These are phyloP conservation scores for Yarrowia sp. DNA, from an alignment of 805 yeast genomes.

Conservation along the genomic window DNA sequence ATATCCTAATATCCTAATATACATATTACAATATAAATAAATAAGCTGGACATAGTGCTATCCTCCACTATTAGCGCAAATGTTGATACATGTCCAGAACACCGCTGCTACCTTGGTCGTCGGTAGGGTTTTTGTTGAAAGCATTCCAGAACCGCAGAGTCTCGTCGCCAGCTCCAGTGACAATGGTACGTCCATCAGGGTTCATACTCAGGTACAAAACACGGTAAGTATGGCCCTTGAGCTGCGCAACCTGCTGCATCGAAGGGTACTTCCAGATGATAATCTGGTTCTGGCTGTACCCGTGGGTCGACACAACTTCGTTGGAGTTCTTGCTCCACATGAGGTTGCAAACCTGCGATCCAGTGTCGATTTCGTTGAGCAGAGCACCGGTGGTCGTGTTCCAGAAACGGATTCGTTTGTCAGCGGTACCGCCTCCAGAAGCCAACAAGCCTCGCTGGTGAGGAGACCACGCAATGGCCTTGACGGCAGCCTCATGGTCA, in stretches of 20 bases:
- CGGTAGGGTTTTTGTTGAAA: constrained; percentile 57
- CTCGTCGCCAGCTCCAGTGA: constrained; percentile 98
- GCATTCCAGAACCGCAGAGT: constrained; percentile 94
- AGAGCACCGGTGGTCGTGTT: constrained; percentile 76
- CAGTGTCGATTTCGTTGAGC: constrained; percentile 82
- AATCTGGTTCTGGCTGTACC: constrained; percentile 85
- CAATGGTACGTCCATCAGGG: constrained; percentile 95
- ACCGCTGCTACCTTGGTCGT: constrained; percentile 19
- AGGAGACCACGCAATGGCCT: constrained; percentile 97
- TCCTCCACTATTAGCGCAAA: not conserved
- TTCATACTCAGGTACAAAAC: constrained; percentile 86
- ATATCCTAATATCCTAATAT: not conserved
- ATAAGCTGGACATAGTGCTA: not conserved
- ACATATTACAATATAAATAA: constrained; percentile 14
- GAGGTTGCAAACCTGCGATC: constrained; percentile 93
- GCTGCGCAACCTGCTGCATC: constrained; percentile 87
- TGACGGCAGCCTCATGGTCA: constrained; percentile 93
- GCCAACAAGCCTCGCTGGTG: constrained; percentile 93
- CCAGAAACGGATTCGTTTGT: constrained; percentile 87
- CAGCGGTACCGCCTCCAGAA: constrained; percentile 96
- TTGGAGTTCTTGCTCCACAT: constrained; percentile 90
- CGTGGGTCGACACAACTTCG: constrained; percentile 93
- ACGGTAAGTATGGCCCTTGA: constrained; percentile 91
- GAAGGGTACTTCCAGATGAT: constrained; percentile 92
- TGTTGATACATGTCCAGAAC: constrained; percentile 21